Evolutionary conservation across 116 monocot species (phyloP).

Genomic region (Zostera marina): DNA sequence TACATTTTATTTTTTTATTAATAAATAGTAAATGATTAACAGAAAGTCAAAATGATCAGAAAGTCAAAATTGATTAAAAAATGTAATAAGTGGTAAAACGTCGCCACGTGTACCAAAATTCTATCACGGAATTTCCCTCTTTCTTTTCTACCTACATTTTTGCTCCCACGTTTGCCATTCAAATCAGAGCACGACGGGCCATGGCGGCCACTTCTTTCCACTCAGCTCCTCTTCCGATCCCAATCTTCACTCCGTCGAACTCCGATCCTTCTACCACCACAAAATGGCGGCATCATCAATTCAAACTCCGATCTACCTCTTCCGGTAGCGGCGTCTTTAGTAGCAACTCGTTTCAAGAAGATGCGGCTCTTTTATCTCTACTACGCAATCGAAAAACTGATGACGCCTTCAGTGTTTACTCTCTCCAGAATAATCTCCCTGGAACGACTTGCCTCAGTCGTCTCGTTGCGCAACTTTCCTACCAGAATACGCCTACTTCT

Average conservation of each 20-base stretch:
- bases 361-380: slow-evolving; percentile 41
- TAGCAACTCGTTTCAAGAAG: neutral
- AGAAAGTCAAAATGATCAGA: no score
- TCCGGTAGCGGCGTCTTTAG: neutral
- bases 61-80: no score
- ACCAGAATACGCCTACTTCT: slow-evolving; percentile 28
- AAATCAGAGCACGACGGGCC: slow-evolving; percentile 2
- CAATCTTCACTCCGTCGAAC: slow-evolving; percentile 4
- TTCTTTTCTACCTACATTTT: neutral
- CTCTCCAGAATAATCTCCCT: slow-evolving; percentile 31
- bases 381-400: slow-evolving; percentile 68
- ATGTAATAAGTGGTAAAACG: no score
- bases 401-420: slow-evolving; percentile 50
- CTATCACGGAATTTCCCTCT: neutral
- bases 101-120: no score
- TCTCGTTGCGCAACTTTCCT: slow-evolving; percentile 83
- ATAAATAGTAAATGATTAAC: no score
- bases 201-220: slow-evolving; percentile 5
- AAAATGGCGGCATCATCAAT: neutral
- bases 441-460: slow-evolving; percentile 55
- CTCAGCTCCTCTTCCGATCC: slow-evolving; percentile 11
- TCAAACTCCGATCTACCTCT: neutral
- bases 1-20: no score
- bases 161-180: neutral
- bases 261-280: slow-evolving; percentile 5